These are phyloP conservation scores for Phytophthora pini DNA, from an alignment of 352 stramenopile genomes.

Conservation along the genomic window DNA sequence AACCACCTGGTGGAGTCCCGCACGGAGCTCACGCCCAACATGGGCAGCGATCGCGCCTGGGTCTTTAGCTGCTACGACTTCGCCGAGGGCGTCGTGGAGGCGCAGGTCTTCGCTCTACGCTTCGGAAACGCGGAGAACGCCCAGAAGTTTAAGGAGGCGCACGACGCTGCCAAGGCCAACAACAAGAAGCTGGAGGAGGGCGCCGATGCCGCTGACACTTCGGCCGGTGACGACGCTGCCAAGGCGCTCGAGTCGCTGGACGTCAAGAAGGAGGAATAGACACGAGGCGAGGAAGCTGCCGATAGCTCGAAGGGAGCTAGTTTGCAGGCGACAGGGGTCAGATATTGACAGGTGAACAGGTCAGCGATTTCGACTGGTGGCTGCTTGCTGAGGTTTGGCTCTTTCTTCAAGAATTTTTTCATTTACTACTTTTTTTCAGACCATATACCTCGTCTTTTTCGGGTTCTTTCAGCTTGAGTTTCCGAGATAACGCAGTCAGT, in stretches of 20 bases:
- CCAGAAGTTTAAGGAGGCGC: conserved; percentile 97
- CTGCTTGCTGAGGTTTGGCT: conserved; percentile 23
- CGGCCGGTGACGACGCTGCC: conserved; percentile 92
- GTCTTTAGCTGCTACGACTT: conserved; percentile 99
- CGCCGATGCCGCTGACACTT: conserved; percentile 91
- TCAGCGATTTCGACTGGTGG: not conserved
- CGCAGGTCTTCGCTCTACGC: conserved; percentile 90
- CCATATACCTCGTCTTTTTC: conserved; percentile 31
- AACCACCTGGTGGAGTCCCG: conserved; percentile 98
- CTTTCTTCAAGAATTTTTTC: conserved; percentile 29
- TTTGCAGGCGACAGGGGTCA: conserved; percentile 3
- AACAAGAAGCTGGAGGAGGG: conserved; percentile 95
- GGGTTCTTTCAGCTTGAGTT: conserved; percentile 20
- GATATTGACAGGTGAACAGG: conserved; percentile 6
- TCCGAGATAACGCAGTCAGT: conserved; percentile 3
- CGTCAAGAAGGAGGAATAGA: conserved; percentile 92
- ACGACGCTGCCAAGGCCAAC: conserved; percentile 92
- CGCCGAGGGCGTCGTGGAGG: conserved; percentile 93
- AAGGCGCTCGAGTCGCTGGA: conserved; percentile 92
- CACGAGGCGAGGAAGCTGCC: conserved; percentile 1
- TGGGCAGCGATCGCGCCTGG: conserved; percentile 96
- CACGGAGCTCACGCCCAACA: conserved; percentile 97
- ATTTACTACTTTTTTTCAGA: conserved; percentile 43
- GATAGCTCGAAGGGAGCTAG: conserved; percentile 1
- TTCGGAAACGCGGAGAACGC: conserved; percentile 97